A percentile compares a stretch with the other conserved stretches of the same genome.
Evolutionary conservation across 2,329 filamentous ascomycete species (phyloP).

Genomic region (Lizonia empirigonia): DNA sequence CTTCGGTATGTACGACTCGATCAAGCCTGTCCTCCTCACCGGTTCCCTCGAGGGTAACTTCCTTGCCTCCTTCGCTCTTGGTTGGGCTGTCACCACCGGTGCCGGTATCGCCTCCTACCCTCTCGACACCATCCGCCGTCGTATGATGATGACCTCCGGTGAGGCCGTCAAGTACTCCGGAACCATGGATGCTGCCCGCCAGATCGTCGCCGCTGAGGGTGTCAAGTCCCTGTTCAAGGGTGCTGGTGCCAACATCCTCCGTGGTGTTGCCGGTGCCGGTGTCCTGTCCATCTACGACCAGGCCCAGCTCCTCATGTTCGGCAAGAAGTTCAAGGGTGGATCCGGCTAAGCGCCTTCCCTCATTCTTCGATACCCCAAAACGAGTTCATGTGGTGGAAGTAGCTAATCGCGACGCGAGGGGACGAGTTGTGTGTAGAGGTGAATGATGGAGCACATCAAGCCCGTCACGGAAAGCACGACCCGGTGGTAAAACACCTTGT

Average conservation of each 20-base stretch:
- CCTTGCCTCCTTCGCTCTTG: constrained; percentile 98
- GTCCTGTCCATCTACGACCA: constrained; percentile 99
- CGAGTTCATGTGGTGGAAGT: constrained; percentile 45
- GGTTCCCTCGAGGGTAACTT: constrained; percentile 96
- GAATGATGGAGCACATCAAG: constrained; percentile 46
- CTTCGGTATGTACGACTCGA: constrained; percentile 99
- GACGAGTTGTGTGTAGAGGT: constrained; percentile 41
- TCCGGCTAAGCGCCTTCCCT: constrained; percentile 50
- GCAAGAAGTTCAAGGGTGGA: constrained; percentile 92
- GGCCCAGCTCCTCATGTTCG: constrained; percentile 98
- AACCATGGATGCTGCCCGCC: constrained; percentile 90
- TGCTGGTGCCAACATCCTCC: constrained; percentile 99
- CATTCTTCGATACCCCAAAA: constrained; percentile 44
- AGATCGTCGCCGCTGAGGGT: constrained; percentile 96
- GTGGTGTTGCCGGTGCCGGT: constrained; percentile 99
- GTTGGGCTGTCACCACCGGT: constrained; percentile 99
- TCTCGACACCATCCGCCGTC: constrained; percentile 99
- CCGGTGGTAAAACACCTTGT: constrained; percentile 50
- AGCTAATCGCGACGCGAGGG: constrained; percentile 42
- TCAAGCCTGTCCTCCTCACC: constrained; percentile 97
- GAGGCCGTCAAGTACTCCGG: constrained; percentile 99
- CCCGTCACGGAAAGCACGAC: constrained; percentile 49
- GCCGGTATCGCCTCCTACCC: constrained; percentile 99
- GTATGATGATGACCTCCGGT: constrained; percentile 99
- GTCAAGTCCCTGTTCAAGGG: constrained; percentile 99